Base-by-base conservation (phyloP, 140 eudicot species). In the Flaveria floridana region DNA sequence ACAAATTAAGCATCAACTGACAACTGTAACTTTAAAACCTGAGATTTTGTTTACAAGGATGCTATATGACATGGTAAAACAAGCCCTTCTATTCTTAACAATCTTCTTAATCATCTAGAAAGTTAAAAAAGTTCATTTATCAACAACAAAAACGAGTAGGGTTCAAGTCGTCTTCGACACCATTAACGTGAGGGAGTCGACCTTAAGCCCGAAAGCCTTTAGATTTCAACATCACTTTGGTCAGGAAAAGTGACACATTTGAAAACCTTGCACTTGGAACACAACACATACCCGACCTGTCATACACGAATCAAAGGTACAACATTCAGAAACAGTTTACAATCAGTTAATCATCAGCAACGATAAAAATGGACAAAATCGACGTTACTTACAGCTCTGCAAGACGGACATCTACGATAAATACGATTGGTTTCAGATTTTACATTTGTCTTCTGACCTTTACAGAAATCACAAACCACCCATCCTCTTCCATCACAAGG, bases 211-310 rank as follows among this genome's bases (percentile, higher is more conserved):
- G 42, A 79, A 52, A 76, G 56, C n/a, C 30, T 74, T 61, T 77
- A 80, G 19, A 3, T 68, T 78, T 80, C 75, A 7, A 90, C 93
- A 84, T 93, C 99, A 71, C 55, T 79, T 21, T 73, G 62, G 74
- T 93, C 84, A 12, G 99, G 98, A 47, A 83, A 93, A 26, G 99
- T 93, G 51, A 93, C 94, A 67, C 99, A 93, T 78, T 84, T 93
- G 79, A 80, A 93, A 20, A 93, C 99, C 83, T 90, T 93, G 87
- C 99, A 93, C 65, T 85, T 93, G 41, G 97, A 63, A 73, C 99
- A 93, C 70, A 90, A 72, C 28, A 84, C 64, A 66, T 80, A 88
- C 63, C 99, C 99, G 67, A 84, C 79, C 98, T 93, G 84, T 47
- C n/a, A 44, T 64, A 23, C 71, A 59, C 19, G 0, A 21, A 55